Evolutionary conservation across 306 rosid species (phyloP), one percentile per base, ranked within the genome.

Genomic region (Quercus agrifolia): DNA sequence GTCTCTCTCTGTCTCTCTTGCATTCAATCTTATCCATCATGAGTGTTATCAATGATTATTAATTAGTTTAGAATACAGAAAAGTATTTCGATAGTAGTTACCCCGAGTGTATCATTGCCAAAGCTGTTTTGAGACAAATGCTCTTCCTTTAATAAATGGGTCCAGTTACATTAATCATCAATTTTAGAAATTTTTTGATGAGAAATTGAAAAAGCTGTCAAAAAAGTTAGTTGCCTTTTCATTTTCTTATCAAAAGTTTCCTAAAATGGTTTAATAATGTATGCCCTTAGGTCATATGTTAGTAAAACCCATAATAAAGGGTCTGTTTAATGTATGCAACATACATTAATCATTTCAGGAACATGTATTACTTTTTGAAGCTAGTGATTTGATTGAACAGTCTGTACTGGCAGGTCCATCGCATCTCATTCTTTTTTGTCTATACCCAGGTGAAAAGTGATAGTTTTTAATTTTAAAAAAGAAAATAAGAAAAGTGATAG

Each of bases 1-100:
- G 5, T 96, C 72, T 87, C 59, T 86, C 78, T 80, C 81, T 73
- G 64, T 77, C 85, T 72, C 74, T 74, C 38, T 31, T 18, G 19
- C 59, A 19, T 14, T 58, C 70, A 41, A 38, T 80, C 69, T 31
- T 21, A 19, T 79, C 21, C 56, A 1, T 54, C 27, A 70, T 25
- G 31, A 59, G 17, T 75, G 56, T 57, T 25, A 23, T 23, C 21
- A 15, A 56, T 68, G 23, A 74, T 21, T 80, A 9, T 21, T 41
- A 44, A 23, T 62, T 14, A 14, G 20, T 69, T 11, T 23, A 61
- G 52, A 61, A 6, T 57, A 74, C 18, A 9, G n/a, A 25, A 69
- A 59, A 28, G 18, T 71, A 9, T 30, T 56, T 23, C 66, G 9
- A 23, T 59, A 3, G 5, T 21, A 21, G 33, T 1, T 59, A 14